Evolutionary conservation across 2,329 filamentous ascomycete genomes (phyloP), one percentile per base, ranked within the genome.

Genomic region (Thyridium curvatum): DNA sequence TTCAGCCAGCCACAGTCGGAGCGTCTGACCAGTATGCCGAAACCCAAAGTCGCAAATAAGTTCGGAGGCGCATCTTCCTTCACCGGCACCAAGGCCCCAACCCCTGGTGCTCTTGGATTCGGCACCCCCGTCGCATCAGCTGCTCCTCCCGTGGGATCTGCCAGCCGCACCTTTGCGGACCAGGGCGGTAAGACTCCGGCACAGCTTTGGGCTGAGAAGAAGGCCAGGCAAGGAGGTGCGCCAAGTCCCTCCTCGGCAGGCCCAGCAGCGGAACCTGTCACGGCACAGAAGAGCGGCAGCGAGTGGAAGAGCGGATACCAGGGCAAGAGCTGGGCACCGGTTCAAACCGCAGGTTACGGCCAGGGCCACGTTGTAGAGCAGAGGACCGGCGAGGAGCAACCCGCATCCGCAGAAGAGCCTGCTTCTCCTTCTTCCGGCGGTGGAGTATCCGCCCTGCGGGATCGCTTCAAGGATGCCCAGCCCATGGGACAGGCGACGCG

Each of bases 141-240:
- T 17, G 65, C 79, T 15, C 69, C 77, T 3, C 80, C 84, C 6
- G 73, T 95, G 18, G 89, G 88, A 18, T 74, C 79, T 47, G 89
- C 90, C 30, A 94, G 88, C 65, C 82, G 88, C 54, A 95, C 89
- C 1, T 98, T 97, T 68, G 93, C 93, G 13, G 90, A 96, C 49
- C 72, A 94, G 60, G 90, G 86, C 46, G 93, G 93, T 45, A 98
- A 97, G 71, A 97, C 93, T 5, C 93, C 93, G 7, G 90, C 93
- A 21, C 93, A 98, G 61, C 67, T 95, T 29, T 98, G 93, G 93
- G 91, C 91, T 0, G 93, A 98, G 69, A 94, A 90, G 69, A 97
- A 97, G 69, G 91, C 86, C 30, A 82, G 81, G 44, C 81, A 93
- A 59, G 74, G 82, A 37, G 82, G 76, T 34, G 66, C 58, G 37